Conservation (phyloP, 306 rosid genomes). For the Alnus rubra region DNA sequence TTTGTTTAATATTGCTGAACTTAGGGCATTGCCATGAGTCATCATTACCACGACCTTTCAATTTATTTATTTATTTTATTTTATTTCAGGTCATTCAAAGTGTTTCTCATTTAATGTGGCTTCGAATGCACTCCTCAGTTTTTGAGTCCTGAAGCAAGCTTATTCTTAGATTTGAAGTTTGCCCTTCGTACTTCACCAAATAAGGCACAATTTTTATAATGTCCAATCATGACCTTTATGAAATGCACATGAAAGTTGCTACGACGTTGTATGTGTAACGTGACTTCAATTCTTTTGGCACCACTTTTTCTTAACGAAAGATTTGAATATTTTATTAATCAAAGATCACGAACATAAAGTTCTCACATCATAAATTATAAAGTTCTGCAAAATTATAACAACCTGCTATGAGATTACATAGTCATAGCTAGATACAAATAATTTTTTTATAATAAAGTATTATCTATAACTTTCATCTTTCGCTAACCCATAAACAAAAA, state of each 20-base stretch:
- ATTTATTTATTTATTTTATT: background rate
- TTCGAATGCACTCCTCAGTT: conserved; percentile 35
- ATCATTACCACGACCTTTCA: background rate
- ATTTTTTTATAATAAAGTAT: too few relatives aligned
- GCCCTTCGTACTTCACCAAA: conserved; percentile 20
- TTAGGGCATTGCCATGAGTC: background rate
- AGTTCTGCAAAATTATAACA: too few relatives aligned
- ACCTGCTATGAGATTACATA: too few relatives aligned
- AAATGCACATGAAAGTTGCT: conserved; percentile 26
- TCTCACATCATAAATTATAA: too few relatives aligned
- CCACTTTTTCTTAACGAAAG: too few relatives aligned
- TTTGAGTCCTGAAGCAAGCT: conserved; percentile 55
- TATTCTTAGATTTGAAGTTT: conserved; percentile 55
- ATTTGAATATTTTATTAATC: too few relatives aligned
- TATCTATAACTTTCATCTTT: too few relatives aligned
- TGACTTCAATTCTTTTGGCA: background rate
- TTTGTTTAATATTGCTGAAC: too few relatives aligned
- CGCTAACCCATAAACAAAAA: too few relatives aligned
- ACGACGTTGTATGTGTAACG: background rate
- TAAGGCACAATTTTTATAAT: conserved; percentile 23
- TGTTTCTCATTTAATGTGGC: conserved; percentile 27
- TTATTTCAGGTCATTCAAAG: conserved; percentile 4
- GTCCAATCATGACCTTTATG: conserved; percentile 25
- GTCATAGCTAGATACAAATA: too few relatives aligned
- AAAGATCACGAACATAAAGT: too few relatives aligned